Conservation (phyloP, 1,284 basidiomycete genomes). For the Ustilago shanxiensis region DNA sequence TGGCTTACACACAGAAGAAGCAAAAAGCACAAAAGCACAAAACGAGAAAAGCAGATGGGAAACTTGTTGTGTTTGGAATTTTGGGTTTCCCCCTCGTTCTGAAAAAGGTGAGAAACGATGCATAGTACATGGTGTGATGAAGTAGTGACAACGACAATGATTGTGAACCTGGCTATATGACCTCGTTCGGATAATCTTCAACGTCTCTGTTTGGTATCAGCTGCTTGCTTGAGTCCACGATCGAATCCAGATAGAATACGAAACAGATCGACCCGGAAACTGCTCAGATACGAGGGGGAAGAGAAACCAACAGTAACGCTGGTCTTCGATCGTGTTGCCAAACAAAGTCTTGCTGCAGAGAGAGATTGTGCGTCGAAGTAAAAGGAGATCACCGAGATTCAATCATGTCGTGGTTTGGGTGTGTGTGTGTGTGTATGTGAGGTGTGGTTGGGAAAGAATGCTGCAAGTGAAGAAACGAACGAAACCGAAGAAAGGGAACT, state of each 20-base stretch:
- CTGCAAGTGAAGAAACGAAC: conserved; percentile 32
- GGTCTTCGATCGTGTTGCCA: conserved; percentile 21
- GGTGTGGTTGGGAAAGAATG: conserved; percentile 17
- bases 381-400: conserved; percentile 1
- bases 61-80: conserved; percentile 35
- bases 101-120: conserved; percentile 34
- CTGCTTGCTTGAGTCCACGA: neutral
- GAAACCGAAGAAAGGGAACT: conserved; percentile 19
- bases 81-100: conserved; percentile 51
- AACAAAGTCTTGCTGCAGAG: conserved; percentile 16
- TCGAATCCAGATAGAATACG: conserved; percentile 12
- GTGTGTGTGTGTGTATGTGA: conserved; percentile 14
- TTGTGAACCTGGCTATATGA: neutral
- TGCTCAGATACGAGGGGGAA: conserved; percentile 45
- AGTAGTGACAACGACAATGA: neutral
- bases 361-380: neutral
- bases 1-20: neutral
- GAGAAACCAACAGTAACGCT: conserved; percentile 24
- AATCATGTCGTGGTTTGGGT: conserved; percentile 7
- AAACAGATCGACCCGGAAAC: conserved; percentile 13
- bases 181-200: neutral
- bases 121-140: conserved; percentile 41
- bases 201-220: conserved; percentile 20
- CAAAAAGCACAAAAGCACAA: no score
- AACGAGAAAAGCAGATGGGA: conserved; percentile 3